Evolutionary conservation across 495 filamentous ascomycete genomes (phyloP).

Genomic region (Corynascus novoguineensis): DNA sequence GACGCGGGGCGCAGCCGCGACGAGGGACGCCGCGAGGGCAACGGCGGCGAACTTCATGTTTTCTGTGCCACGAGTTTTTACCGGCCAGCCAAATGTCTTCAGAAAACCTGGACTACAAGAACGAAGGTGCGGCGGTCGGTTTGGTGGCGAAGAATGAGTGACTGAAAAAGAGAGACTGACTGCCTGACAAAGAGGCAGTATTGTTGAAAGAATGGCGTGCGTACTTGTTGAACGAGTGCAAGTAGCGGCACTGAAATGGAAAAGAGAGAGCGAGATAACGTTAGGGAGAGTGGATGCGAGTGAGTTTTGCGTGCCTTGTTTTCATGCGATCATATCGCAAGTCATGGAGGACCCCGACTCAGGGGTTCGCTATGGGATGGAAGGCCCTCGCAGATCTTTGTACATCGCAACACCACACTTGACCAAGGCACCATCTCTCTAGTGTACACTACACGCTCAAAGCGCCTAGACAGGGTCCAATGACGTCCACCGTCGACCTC

Average conservation of each 20-base stretch:
- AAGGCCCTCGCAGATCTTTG: neutral
- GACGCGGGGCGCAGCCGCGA: conserved; percentile 22
- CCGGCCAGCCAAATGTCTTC: neutral
- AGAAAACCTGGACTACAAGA: neutral
- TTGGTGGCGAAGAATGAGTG: neutral
- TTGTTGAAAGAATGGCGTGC: neutral
- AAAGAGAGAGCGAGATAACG: neutral
- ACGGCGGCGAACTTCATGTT: conserved; percentile 26
- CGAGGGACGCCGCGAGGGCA: conserved; percentile 25
- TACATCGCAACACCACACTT: neutral
- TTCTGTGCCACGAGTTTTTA: neutral
- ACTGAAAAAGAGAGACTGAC: neutral
- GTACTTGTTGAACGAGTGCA: neutral
- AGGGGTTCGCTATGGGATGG: conserved; percentile 3
- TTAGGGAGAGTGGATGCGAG: neutral
- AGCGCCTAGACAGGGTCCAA: too few species aligned
- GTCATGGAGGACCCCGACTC: neutral
- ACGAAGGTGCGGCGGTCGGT: neutral
- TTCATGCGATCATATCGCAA: neutral
- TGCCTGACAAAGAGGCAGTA: neutral
- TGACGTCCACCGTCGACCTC: neutral
- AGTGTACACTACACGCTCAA: neutral
- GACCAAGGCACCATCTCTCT: neutral
- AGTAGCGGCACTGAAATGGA: neutral
- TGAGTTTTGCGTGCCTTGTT: neutral